Base-by-base conservation (phyloP, 2,329 filamentous ascomycete genomes). In the Fusarium caatingaense region DNA sequence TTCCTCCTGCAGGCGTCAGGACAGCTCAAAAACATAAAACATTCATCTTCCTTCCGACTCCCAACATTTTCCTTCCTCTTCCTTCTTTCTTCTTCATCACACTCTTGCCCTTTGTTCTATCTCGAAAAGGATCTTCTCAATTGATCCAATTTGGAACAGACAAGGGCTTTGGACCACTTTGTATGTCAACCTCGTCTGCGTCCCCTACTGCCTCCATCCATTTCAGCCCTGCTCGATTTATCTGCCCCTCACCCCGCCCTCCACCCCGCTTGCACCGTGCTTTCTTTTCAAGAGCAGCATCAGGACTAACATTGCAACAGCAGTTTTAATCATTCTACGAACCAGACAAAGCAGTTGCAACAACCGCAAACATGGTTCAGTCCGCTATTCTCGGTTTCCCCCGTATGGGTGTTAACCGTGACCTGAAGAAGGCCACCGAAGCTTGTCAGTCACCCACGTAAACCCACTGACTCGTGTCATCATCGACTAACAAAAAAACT, bases 381-480 rank as follows among this genome's bases (percentile, higher is more conserved):
- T 89, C 87, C 74, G 86, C 96, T 76, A 88, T 99, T 83, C 92
- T 99, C 83, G 96, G 96, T 86, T 99, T 99, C 90, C 96, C 96
- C 83, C 95, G 96, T 81, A 98, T 98, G 93, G 96, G 96, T 85
- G 92, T 89, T 79, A 93, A 97, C 86, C 94, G 96, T 91, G 96
- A 99, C 89, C 91, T 99, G 83, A 99, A 99, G 92, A 99, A 99
- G 91, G 96, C 96, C 80, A 99, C 94, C 76, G 96, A 99, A 86
- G 93, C 95, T 83, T 99, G 86, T 87, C 75, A 80, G 85, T 85
- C n/a, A 44, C 13, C n/a, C n/a, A 44, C 48, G 51, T 45, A 41
- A 47, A 46, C 27, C 46, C 91, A 86, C 53, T 55, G 45, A 49
- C 34, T 50, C 47, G 54, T 46, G 49, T 63, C 67, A 51, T 48